Evolutionary conservation across 2,329 filamentous ascomycete species (phyloP).

Genomic region (Fusarium anthophilum): DNA sequence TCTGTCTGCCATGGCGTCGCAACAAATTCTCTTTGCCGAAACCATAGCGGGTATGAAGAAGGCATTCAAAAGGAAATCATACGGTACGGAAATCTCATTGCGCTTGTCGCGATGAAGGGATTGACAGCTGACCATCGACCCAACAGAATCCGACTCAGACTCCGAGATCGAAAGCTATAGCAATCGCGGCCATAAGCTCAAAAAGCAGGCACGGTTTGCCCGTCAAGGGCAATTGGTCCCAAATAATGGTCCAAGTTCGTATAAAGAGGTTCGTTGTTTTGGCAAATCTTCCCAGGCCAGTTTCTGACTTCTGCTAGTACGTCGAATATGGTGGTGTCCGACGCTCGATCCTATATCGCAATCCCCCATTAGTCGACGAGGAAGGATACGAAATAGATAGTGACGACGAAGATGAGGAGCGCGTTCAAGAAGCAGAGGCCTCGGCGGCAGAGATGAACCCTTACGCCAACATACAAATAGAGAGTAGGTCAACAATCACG

Average conservation of each 20-base stretch:
- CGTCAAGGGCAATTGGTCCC: slow-evolving; percentile 75
- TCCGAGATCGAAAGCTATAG: slow-evolving; percentile 73
- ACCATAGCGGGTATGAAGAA: slow-evolving; percentile 75
- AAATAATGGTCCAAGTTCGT: slow-evolving; percentile 71
- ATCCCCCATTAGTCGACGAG: slow-evolving; percentile 77
- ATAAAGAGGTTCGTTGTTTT: slow-evolving; percentile 69
- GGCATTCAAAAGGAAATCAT: slow-evolving; percentile 70
- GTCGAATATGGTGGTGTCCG: slow-evolving; percentile 79
- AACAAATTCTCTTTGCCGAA: slow-evolving; percentile 71
- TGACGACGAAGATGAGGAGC: slow-evolving; percentile 75
- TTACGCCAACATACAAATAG: slow-evolving; percentile 75
- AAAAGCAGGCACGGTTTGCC: slow-evolving; percentile 77
- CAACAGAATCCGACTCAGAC: slow-evolving; percentile 80
- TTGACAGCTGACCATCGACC: slow-evolving; percentile 35
- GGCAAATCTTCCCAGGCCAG: slow-evolving; percentile 9
- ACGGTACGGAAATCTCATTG: slow-evolving; percentile 56
- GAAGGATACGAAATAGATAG: slow-evolving; percentile 81
- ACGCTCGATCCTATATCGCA: slow-evolving; percentile 77
- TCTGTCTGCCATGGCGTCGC: slow-evolving; percentile 53
- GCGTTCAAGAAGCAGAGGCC: slow-evolving; percentile 67
- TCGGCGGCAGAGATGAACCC: slow-evolving; percentile 76
- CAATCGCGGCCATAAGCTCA: slow-evolving; percentile 82
- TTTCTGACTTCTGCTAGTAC: slow-evolving; percentile 57
- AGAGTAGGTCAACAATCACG: slow-evolving; percentile 62
- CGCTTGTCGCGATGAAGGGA: background rate